A percentile compares a stretch with the other conserved stretches of the same genome.
These are phyloP conservation scores for Neospora caninum DNA, from an alignment of 169 alveolate species.

Conservation along the genomic window DNA sequence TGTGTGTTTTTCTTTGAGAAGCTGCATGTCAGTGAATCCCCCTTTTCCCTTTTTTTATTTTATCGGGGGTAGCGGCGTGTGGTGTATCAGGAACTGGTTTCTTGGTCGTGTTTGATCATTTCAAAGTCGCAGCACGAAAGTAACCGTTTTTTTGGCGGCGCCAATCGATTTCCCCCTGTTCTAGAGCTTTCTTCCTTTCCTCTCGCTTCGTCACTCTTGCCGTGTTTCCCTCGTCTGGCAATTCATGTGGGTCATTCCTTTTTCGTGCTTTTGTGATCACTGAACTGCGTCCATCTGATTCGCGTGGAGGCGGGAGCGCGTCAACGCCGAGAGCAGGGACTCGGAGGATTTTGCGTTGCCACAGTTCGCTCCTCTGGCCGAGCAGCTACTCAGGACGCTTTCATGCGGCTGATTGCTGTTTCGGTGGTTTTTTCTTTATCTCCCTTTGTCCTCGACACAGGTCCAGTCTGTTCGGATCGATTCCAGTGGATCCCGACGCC, in stretches of 20 bases:
- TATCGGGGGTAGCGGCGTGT: background rate
- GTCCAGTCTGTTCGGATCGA: background rate
- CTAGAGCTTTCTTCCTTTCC: background rate
- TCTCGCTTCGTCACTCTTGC: background rate
- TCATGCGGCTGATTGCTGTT: background rate
- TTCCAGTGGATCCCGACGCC: background rate
- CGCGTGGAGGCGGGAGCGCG: background rate
- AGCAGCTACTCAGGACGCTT: background rate
- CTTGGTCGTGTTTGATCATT: background rate
- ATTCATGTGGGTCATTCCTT: no score
- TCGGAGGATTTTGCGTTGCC: background rate
- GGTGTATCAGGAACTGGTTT: background rate
- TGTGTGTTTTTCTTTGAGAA: background rate
- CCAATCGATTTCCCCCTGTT: background rate
- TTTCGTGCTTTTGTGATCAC: background rate
- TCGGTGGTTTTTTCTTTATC: background rate
- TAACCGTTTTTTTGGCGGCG: background rate
- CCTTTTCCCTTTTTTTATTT: background rate
- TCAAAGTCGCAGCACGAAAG: background rate
- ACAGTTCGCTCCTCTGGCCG: background rate
- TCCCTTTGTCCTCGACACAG: background rate
- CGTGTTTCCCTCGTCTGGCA: background rate
- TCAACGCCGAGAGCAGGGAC: background rate
- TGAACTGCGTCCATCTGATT: background rate
- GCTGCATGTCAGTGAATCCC: background rate